Percentiles rank a stretch among this genome's conserved stretches.
These are phyloP conservation scores for Podospora tetraspora DNA, from an alignment of 495 filamentous ascomycete genomes.

Conservation along the genomic window DNA sequence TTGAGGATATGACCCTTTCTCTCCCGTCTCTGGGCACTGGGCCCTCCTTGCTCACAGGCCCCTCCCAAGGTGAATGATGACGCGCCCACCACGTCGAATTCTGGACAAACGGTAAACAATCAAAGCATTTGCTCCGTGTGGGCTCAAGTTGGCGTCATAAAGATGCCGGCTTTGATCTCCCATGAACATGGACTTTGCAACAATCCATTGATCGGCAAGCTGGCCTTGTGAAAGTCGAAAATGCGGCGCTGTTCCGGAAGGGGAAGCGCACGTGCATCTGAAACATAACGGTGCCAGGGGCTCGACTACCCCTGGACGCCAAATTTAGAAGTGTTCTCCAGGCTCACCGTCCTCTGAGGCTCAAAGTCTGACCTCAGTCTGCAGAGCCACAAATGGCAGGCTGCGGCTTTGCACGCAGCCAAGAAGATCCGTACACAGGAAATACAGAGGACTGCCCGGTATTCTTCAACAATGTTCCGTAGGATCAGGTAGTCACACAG, in stretches of 20 bases:
- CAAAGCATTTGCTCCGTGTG: not conserved
- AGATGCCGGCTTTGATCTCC: not conserved
- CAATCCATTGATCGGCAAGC: not conserved
- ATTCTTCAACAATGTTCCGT: not conserved
- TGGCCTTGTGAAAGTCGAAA: not conserved
- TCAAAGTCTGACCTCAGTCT: not conserved
- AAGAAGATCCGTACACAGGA: not conserved
- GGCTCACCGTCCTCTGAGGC: not conserved
- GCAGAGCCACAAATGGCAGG: not conserved
- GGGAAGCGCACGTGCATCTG: not conserved
- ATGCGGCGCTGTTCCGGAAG: not conserved
- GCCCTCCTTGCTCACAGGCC: no score
- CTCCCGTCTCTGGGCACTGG: not conserved
- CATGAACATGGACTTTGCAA: not conserved
- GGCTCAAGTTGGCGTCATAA: not conserved
- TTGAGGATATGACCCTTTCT: not conserved
- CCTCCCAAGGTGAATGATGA: not conserved
- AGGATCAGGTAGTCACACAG: not conserved
- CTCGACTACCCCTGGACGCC: not conserved
- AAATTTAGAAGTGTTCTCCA: not conserved
- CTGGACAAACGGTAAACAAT: not conserved
- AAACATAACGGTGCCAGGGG: not conserved
- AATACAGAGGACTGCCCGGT: not conserved
- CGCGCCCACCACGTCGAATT: not conserved
- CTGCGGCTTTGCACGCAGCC: not conserved